Percentiles rank a stretch among this genome's conserved stretches.
Conservation (phyloP, 164 flowering plant genomes). For the Piper betle region DNA sequence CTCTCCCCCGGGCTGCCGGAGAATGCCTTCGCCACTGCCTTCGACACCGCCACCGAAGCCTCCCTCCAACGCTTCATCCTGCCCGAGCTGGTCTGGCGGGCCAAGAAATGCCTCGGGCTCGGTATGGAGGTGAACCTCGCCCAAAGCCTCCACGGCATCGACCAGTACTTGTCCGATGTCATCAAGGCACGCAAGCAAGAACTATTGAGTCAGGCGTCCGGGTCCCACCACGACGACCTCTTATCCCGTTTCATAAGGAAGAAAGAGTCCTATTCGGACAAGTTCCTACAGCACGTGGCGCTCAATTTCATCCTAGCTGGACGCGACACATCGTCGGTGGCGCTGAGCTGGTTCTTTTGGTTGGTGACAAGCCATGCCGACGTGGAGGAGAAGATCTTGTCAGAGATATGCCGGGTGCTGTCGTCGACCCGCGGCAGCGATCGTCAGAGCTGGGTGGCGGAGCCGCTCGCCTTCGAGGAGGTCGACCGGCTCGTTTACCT, state of each 20-base stretch:
- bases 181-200: constrained; percentile 51
- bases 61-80: constrained; percentile 43
- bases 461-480: constrained; percentile 51
- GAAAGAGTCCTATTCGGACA: constrained; percentile 24
- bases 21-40: constrained; percentile 42
- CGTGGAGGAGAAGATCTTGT: constrained; percentile 28
- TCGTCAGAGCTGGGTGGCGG: constrained; percentile 29
- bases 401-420: constrained; percentile 38
- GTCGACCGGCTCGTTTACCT: constrained; percentile 48
- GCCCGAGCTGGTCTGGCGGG: constrained; percentile 44
- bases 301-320: constrained; percentile 44
- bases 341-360: constrained; percentile 36
- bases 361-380: constrained; percentile 13
- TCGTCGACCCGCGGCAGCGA: constrained; percentile 45
- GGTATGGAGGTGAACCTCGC: constrained; percentile 41
- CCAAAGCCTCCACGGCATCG: constrained; percentile 33
- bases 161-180: constrained; percentile 30
- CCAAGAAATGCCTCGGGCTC: constrained; percentile 46
- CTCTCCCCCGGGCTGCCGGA: constrained; percentile 42
- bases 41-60: constrained; percentile 69
- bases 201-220: constrained; percentile 18
- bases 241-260: constrained; percentile 38
- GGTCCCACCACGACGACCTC: constrained; percentile 33
- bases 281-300: constrained; percentile 29
- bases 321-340: constrained; percentile 38